Evolutionary conservation across 2,329 filamentous ascomycete species (phyloP), one percentile per base, ranked within the genome.

Genomic region (Ophiostoma montium): DNA sequence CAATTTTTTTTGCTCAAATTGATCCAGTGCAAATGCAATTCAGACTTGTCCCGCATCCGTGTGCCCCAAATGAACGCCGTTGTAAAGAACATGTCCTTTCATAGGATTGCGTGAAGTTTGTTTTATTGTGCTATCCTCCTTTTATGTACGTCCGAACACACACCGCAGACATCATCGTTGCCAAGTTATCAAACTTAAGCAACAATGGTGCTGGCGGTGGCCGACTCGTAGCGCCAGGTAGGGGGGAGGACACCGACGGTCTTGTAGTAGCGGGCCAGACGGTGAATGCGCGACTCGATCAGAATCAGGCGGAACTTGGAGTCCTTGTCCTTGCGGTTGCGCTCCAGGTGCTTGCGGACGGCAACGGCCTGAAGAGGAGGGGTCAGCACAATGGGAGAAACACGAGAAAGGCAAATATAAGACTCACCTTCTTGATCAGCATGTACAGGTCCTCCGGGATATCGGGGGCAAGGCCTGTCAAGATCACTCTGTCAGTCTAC

Each of bases 241-340:
- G 90, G 90, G 65, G 90, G 78, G 56, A 83, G 76, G 65, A 82
- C 77, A 68, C 78, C 79, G 66, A 82, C 90, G 69, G 88, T 90
- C 86, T 95, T 96, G 86, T 96, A 98, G 85, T 57, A 58, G 76
- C 83, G 85, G 68, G 88, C 92, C 62, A 98, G 85, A 77, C 92
- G 90, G 85, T 98, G 92, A 74, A 98, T 96, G 75, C 94, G 87
- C 69, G 92, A 96, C 81, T 98, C 92, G 75, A 98, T 94, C 63
- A 98, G 85, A 90, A 98, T 98, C 60, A 98, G 86, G 69, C 92
- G 90, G 86, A 98, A 98, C 81, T 98, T 98, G 79, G 84, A 86
- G 80, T 98, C 92, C 80, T 88, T 94, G 81, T 98, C 92, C 83
- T 98, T 98, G 75, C 92, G 90, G 84, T 98, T 98, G 75, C 87